Conservation (phyloP, 2,329 filamentous ascomycete genomes). For the Truncatella angustata region DNA sequence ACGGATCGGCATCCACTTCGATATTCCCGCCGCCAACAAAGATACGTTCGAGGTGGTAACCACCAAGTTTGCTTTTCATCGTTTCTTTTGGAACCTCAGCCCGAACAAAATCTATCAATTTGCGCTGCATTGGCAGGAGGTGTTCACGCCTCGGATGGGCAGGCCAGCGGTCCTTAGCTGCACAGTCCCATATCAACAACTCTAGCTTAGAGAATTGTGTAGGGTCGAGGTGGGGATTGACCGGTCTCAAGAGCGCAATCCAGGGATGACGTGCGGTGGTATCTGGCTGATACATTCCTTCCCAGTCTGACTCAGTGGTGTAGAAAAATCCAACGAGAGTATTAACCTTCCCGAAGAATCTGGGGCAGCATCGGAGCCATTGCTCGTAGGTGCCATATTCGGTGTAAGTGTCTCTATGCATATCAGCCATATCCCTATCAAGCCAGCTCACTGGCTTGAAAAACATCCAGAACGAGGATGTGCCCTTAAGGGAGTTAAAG, state of each 20-base stretch:
- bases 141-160: conserved; percentile 7
- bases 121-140: conserved; percentile 44
- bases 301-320: conserved; percentile 40
- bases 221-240: conserved; percentile 30
- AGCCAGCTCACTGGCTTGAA: conserved; percentile 39
- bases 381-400: conserved; percentile 29
- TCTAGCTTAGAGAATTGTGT: conserved; percentile 35
- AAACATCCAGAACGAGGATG: conserved; percentile 30
- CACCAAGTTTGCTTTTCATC: conserved; percentile 29
- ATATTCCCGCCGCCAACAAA: conserved; percentile 38
- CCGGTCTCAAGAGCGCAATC: conserved; percentile 47
- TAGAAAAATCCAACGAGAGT: conserved; percentile 50
- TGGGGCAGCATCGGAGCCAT: conserved; percentile 32
- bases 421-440: conserved; percentile 37
- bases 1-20: conserved; percentile 25
- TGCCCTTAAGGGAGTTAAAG: neutral
- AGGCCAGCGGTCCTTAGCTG: conserved; percentile 24
- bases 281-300: conserved; percentile 19
- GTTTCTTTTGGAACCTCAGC: conserved; percentile 25
- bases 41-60: conserved; percentile 36
- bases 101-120: conserved; percentile 38
- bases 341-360: conserved; percentile 21
- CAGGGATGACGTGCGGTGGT: conserved; percentile 43
- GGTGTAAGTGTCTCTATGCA: conserved; percentile 21
- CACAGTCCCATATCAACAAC: conserved; percentile 54